Evolutionary conservation across 345 rosid genomes (phyloP).

Genomic region (Gynandropsis gynandra): DNA sequence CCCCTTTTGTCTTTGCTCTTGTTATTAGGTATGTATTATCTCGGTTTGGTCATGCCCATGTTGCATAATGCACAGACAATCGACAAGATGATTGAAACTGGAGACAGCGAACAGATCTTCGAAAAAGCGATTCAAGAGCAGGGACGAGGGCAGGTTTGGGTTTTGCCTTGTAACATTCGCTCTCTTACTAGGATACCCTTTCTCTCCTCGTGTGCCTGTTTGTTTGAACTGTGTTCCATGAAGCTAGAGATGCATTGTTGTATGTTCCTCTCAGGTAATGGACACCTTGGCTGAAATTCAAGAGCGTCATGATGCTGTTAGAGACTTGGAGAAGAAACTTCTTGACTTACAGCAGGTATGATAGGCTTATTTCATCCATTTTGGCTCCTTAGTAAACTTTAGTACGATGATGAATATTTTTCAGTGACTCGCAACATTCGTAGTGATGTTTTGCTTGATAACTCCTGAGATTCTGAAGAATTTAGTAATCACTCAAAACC

Average conservation of each 20-base stretch:
- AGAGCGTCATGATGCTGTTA: conserved; percentile 90
- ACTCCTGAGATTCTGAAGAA: too few relatives aligned
- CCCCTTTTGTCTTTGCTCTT: too few relatives aligned
- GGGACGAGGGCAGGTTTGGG: conserved; percentile 80
- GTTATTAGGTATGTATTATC: too few relatives aligned
- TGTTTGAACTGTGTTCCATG: too few relatives aligned
- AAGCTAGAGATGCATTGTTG: too few relatives aligned
- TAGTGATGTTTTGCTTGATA: too few relatives aligned
- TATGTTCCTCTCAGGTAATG: conserved; percentile 42
- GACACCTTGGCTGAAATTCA: conserved; percentile 89
- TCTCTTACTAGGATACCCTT: too few relatives aligned
- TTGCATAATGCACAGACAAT: conserved; percentile 48
- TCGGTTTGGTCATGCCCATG: too few relatives aligned
- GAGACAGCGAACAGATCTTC: conserved; percentile 89
- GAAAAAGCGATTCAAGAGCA: conserved; percentile 87
- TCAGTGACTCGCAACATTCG: too few relatives aligned
- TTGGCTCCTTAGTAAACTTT: too few relatives aligned
- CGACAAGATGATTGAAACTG: conserved; percentile 82
- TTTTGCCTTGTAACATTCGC: not conserved
- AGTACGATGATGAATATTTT: too few relatives aligned
- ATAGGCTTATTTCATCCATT: not conserved
- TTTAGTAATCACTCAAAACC: not conserved
- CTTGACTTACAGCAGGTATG: conserved; percentile 84
- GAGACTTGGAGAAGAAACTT: conserved; percentile 83
- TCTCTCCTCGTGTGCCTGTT: too few relatives aligned